Percentiles rank a stretch among this genome's conserved stretches.
phyloP scores from a whole-genome alignment of 2,329 filamentous ascomycete genomes.

The Fusarium marasasianum region DNA sequence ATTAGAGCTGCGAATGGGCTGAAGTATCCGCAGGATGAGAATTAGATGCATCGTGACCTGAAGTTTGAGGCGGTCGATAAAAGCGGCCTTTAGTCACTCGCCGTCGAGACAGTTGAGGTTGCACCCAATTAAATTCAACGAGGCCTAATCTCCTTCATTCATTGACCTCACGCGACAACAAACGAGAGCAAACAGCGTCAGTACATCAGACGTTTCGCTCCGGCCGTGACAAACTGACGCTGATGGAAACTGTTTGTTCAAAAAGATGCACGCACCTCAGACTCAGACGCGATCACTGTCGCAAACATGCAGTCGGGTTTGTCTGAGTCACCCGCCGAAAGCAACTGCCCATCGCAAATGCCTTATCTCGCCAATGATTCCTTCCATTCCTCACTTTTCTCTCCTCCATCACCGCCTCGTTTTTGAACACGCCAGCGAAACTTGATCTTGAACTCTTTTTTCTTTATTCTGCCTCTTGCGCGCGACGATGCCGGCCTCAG shows the following conservation, averaged over 20 bases:
- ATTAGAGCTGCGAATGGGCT: constrained; percentile 43
- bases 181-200: neutral
- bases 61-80: neutral
- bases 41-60: neutral
- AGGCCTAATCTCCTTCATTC: neutral
- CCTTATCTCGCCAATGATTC: neutral
- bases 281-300: neutral
- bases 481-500: neutral
- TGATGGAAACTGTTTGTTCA: neutral
- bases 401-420: neutral
- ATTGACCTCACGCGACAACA: neutral
- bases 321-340: neutral
- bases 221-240: neutral
- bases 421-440: neutral
- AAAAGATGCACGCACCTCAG: neutral
- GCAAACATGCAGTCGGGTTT: neutral
- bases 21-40: constrained; percentile 13
- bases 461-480: neutral
- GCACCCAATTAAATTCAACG: neutral
- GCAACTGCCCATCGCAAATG: neutral
- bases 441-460: neutral
- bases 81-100: neutral
- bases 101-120: neutral
- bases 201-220: neutral
- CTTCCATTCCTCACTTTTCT: neutral